Conservation (phyloP, 768 basidiomycete species). For the Dioszegia crocea region DNA sequence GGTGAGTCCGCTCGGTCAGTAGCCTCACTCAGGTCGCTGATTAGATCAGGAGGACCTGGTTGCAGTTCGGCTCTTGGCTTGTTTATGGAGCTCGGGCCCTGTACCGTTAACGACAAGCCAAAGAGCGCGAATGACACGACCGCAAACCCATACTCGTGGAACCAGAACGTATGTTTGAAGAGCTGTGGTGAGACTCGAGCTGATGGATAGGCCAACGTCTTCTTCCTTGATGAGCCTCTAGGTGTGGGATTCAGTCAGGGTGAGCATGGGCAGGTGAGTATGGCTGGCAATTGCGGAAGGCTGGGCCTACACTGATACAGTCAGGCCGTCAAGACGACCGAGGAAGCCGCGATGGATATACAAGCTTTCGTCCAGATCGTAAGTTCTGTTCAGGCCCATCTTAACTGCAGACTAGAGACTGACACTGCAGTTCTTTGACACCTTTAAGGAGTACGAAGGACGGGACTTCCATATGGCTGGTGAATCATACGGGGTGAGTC, state of each 20-base stretch:
- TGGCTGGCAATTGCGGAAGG: neutral
- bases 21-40: neutral
- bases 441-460: constrained; percentile 67
- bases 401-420: neutral
- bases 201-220: constrained; percentile 45
- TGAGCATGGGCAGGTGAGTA: constrained; percentile 57
- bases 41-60: constrained; percentile 56
- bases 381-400: neutral
- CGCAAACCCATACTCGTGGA: constrained; percentile 50
- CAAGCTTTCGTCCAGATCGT: constrained; percentile 67
- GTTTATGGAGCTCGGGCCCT: constrained; percentile 73
- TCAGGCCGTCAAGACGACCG: constrained; percentile 65
- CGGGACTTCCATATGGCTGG: constrained; percentile 69
- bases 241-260: constrained; percentile 53
- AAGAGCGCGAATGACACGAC: constrained; percentile 46
- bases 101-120: constrained; percentile 55
- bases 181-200: neutral
- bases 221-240: constrained; percentile 61
- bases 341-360: constrained; percentile 73
- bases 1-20: constrained; percentile 10
- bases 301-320: constrained; percentile 49
- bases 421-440: constrained; percentile 64
- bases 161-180: constrained; percentile 36
- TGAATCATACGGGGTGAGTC: constrained; percentile 65
- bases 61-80: constrained; percentile 61